A percentile compares a stretch with the other conserved stretches of the same genome.
Conservation (phyloP, 164 flowering plant genomes). For the Warburgia ugandensis region DNA sequence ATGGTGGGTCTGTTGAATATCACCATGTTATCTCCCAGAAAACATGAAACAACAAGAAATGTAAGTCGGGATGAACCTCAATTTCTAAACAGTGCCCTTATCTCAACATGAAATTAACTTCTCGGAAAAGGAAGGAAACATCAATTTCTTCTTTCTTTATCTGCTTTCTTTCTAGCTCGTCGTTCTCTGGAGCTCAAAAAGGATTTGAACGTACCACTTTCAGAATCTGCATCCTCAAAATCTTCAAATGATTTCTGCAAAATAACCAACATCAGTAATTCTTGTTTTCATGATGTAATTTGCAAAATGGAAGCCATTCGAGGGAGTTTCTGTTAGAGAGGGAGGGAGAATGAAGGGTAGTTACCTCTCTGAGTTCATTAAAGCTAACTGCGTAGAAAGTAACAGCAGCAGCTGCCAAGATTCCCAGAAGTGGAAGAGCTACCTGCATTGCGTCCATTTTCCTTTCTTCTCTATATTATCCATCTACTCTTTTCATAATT, state of each 20-base stretch:
- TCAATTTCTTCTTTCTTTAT: slow-evolving; percentile 22
- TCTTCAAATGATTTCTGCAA: slow-evolving; percentile 59
- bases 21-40: too few species aligned
- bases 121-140: too few species aligned
- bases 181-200: slow-evolving; percentile 52
- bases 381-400: slow-evolving; percentile 83
- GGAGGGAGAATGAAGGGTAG: background rate
- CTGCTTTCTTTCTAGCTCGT: slow-evolving; percentile 38
- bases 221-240: slow-evolving; percentile 29
- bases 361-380: slow-evolving; percentile 60
- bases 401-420: slow-evolving; percentile 60
- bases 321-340: background rate
- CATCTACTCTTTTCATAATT: too few species aligned
- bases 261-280: background rate
- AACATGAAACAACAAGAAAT: too few species aligned
- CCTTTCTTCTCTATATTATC: background rate
- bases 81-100: too few species aligned
- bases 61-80: too few species aligned
- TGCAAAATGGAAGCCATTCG: too few species aligned
- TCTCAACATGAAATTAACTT: too few species aligned
- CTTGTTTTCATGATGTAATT: too few species aligned
- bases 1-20: too few species aligned
- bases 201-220: slow-evolving; percentile 29
- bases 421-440: slow-evolving; percentile 54
- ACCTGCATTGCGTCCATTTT: slow-evolving; percentile 29